phyloP scores from a whole-genome alignment of 2,329 filamentous ascomycete genomes.

The Aspergillus flavus region DNA sequence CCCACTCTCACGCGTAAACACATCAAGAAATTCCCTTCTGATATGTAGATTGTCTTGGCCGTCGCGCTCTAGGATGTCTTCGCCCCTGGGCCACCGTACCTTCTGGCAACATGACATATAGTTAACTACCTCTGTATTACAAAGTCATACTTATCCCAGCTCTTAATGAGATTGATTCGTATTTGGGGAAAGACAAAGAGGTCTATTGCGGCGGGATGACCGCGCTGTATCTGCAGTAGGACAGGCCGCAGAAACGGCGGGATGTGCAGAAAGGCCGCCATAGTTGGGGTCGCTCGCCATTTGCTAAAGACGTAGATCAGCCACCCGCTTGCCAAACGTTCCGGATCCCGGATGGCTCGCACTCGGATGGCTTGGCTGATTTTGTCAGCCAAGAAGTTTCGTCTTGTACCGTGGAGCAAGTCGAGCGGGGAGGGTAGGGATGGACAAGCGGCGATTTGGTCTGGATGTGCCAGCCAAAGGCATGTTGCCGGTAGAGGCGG shows the following conservation, averaged over 20 bases:
- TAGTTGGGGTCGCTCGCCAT: conserved; percentile 10
- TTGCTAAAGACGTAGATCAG: conserved; percentile 14
- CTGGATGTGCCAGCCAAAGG: conserved; percentile 1
- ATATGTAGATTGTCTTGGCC: conserved; percentile 9
- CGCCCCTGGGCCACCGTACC: conserved; percentile 16
- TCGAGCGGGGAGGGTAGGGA: conserved; percentile 11
- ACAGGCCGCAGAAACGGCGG: conserved; percentile 2
- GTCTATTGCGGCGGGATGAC: conserved; percentile 6
- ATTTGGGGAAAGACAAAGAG: conserved; percentile 10
- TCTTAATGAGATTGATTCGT: conserved; percentile 9
- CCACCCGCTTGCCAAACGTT: conserved; percentile 15
- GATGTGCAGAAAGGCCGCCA: not conserved
- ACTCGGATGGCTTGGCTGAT: conserved; percentile 8
- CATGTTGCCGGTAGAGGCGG: not conserved
- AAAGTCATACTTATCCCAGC: conserved; percentile 9
- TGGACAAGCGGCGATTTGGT: conserved; percentile 11
- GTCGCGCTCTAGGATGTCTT: conserved; percentile 15
- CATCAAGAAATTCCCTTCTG: conserved; percentile 7
- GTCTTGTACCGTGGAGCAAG: conserved; percentile 16
- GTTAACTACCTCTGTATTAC: conserved; percentile 4
- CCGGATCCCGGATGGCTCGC: conserved; percentile 12
- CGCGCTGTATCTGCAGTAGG: not conserved
- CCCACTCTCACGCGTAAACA: conserved; percentile 11
- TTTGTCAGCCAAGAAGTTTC: conserved; percentile 13
- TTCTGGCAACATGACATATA: conserved; percentile 12